These are phyloP conservation scores for Gynostemma pentaphyllum DNA, from an alignment of 306 rosid species.

Conservation along the genomic window DNA sequence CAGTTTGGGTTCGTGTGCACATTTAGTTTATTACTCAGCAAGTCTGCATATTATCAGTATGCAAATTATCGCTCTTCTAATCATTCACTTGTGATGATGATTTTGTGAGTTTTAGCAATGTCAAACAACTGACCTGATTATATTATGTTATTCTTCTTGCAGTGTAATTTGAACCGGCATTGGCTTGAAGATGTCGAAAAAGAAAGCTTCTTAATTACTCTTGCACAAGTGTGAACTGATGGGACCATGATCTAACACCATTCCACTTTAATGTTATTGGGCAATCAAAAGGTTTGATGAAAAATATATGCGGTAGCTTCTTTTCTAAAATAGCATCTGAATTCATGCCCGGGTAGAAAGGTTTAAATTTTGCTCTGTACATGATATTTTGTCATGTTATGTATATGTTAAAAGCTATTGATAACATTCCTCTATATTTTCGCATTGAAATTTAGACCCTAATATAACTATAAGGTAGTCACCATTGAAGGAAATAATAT, in stretches of 20 bases:
- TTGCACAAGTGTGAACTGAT: not conserved
- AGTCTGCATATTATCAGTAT: not conserved
- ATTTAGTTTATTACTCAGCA: constrained; percentile 1
- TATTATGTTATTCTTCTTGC: not conserved
- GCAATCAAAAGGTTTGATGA: not conserved
- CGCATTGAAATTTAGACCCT: not conserved
- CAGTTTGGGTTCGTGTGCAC: not conserved
- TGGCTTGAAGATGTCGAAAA: constrained; percentile 1
- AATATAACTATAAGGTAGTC: not conserved
- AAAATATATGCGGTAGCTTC: not conserved
- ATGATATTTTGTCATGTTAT: not conserved
- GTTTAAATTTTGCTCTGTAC: not conserved
- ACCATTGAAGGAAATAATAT: not conserved
- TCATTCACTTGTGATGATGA: not conserved
- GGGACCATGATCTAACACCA: not conserved
- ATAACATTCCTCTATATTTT: not conserved
- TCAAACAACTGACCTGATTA: not conserved
- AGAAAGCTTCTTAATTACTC: not conserved
- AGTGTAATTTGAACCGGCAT: not conserved
- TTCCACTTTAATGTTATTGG: not conserved
- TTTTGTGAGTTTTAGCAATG: not conserved
- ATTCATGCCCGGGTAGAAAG: not conserved
- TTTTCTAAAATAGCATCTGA: not conserved
- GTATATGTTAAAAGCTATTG: not conserved
- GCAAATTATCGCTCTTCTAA: not conserved